Conservation (phyloP, 495 filamentous ascomycete species). For the Podospora pseudoanserina region DNA sequence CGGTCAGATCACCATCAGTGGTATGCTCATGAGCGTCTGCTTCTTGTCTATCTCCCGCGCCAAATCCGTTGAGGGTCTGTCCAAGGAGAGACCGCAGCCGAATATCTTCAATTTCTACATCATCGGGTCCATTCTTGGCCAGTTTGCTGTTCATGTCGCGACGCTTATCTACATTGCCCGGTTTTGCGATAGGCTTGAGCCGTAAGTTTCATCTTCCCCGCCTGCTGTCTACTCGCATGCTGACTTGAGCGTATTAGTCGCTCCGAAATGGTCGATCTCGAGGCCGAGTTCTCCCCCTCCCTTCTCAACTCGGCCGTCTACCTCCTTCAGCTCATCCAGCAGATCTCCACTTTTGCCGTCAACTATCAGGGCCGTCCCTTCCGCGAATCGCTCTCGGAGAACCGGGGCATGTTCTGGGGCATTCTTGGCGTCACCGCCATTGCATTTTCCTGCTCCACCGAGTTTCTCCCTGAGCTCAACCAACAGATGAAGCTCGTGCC, state of each 20-base stretch:
- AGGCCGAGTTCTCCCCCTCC: slow-evolving; percentile 91
- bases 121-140: slow-evolving; percentile 94
- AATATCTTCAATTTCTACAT: slow-evolving; percentile 99
- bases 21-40: slow-evolving; percentile 99
- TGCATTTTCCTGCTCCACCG: slow-evolving; percentile 93
- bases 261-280: slow-evolving; percentile 73
- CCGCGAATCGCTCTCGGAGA: slow-evolving; percentile 91
- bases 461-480: slow-evolving; percentile 94
- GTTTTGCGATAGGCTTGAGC: slow-evolving; percentile 77
- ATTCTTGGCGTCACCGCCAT: slow-evolving; percentile 82
- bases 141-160: slow-evolving; percentile 93
- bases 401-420: slow-evolving; percentile 97
- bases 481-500: slow-evolving; percentile 87
- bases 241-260: slow-evolving; percentile 51
- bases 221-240: background rate
- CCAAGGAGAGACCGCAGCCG: slow-evolving; percentile 94
- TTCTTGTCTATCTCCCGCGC: slow-evolving; percentile 96
- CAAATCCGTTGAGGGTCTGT: slow-evolving; percentile 88
- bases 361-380: slow-evolving; percentile 99
- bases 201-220: slow-evolving; percentile 52
- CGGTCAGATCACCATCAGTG: slow-evolving; percentile 96
- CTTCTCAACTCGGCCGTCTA: slow-evolving; percentile 97
- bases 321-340: slow-evolving; percentile 96
- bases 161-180: slow-evolving; percentile 93
- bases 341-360: slow-evolving; percentile 98